phyloP scores from a whole-genome alignment of 371 early-diverging fungal genomes.

The Smittium mucronatum region DNA sequence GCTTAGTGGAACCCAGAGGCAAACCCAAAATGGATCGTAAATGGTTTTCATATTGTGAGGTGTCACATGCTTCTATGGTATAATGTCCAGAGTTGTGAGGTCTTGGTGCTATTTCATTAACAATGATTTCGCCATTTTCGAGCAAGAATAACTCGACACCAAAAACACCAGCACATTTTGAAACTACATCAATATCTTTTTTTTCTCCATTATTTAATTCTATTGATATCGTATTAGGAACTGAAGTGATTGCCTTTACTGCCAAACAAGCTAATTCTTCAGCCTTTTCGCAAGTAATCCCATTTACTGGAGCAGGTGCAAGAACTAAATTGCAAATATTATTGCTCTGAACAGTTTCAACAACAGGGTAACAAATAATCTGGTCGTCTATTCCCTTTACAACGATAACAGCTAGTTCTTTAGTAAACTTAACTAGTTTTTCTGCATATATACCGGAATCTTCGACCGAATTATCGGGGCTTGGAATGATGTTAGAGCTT shows the following conservation, averaged over 20 bases:
- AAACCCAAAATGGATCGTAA: conserved; percentile 83
- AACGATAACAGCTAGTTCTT: conserved; percentile 94
- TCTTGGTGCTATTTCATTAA: conserved; percentile 95
- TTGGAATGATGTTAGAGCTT: conserved; percentile 21
- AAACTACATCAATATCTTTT: background rate
- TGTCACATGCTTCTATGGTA: conserved; percentile 91
- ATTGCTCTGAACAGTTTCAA: conserved; percentile 90
- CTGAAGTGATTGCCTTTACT: conserved; percentile 33
- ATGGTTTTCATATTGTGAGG: conserved; percentile 95
- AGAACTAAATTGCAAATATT: conserved; percentile 87
- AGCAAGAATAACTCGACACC: conserved; percentile 94
- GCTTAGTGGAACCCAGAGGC: conserved; percentile 76
- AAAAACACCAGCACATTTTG: conserved; percentile 78
- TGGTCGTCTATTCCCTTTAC: conserved; percentile 58
- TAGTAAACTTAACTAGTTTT: conserved; percentile 79
- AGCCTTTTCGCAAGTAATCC: conserved; percentile 50
- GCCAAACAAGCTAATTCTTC: conserved; percentile 68
- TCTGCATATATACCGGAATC: conserved; percentile 54
- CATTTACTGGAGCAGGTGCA: conserved; percentile 89
- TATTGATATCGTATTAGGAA: background rate
- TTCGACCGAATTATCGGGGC: conserved; percentile 19
- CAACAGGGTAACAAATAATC: conserved; percentile 75
- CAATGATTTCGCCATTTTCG: conserved; percentile 58
- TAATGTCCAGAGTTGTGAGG: conserved; percentile 98
- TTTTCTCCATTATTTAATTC: background rate